Evolutionary conservation across 768 basidiomycete genomes (phyloP).

Genomic region (Grammothele lineata): DNA sequence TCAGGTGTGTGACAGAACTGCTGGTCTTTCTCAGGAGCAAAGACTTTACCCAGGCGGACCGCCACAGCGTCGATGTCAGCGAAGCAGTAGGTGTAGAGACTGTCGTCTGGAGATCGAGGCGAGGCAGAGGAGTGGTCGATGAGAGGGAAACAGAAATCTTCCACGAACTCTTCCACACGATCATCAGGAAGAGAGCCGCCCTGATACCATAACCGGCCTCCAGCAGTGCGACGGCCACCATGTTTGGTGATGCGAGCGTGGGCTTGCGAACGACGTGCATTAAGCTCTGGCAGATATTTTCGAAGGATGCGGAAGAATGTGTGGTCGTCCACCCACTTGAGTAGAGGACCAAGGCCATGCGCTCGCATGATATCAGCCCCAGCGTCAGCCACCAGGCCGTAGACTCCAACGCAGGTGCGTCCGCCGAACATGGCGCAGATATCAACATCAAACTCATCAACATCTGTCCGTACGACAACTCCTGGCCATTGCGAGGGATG

Average conservation of each 20-base stretch:
- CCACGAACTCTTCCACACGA: constrained; percentile 19
- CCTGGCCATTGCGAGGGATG: constrained; percentile 34
- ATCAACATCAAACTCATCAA: constrained; percentile 1
- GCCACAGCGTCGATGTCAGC: constrained; percentile 21
- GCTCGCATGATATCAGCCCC: constrained; percentile 11
- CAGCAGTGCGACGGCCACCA: constrained; percentile 8
- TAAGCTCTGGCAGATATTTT: too few relatives aligned
- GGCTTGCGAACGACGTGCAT: too few relatives aligned
- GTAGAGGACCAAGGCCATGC: constrained; percentile 19
- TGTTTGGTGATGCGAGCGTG: background rate
- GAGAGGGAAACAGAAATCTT: constrained; percentile 18
- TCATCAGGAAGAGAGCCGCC: constrained; percentile 14
- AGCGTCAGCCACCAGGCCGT: constrained; percentile 10
- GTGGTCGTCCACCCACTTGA: constrained; percentile 26
- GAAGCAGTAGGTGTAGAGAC: constrained; percentile 15
- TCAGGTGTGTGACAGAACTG: background rate
- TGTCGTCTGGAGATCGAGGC: constrained; percentile 4
- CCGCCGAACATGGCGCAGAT: constrained; percentile 7
- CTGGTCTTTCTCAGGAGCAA: constrained; percentile 20
- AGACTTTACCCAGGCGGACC: constrained; percentile 17
- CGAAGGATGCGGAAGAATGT: constrained; percentile 15
- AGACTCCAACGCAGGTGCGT: background rate
- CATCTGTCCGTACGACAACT: constrained; percentile 16
- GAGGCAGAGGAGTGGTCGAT: constrained; percentile 7
- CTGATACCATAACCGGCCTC: constrained; percentile 19